Evolutionary conservation across 1,284 basidiomycete species (phyloP).

Genomic region (Naganishia cerealis): DNA sequence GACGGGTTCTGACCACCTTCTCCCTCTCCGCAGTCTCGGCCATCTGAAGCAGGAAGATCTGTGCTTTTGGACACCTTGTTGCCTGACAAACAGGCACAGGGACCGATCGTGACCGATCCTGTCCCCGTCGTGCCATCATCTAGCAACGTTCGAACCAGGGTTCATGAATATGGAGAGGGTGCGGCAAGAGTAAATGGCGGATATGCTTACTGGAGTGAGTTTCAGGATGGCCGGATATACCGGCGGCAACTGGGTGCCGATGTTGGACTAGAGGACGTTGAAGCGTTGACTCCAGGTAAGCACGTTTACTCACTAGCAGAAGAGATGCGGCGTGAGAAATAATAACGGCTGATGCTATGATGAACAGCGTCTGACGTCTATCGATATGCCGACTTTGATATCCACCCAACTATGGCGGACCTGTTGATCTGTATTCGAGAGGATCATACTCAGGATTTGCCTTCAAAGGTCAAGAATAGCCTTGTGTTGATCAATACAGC

Average conservation of each 20-base stretch:
- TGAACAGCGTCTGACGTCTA: conserved; percentile 37
- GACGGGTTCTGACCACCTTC: not conserved
- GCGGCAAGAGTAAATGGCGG: conserved; percentile 35
- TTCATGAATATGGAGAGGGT: conserved; percentile 44
- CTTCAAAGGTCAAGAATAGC: conserved; percentile 47
- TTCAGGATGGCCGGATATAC: conserved; percentile 36
- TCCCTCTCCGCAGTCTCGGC: conserved; percentile 20
- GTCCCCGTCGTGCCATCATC: conserved; percentile 13
- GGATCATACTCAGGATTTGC: conserved; percentile 48
- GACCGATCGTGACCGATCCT: conserved; percentile 13
- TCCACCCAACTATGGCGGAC: conserved; percentile 39
- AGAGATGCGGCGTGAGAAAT: not conserved
- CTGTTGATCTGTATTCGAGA: conserved; percentile 48
- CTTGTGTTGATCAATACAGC: conserved; percentile 46
- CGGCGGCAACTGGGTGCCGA: conserved; percentile 12
- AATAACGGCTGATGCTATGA: not conserved
- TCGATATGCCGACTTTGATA: conserved; percentile 49
- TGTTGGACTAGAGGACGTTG: conserved; percentile 19
- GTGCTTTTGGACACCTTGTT: conserved; percentile 28
- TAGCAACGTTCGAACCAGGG: conserved; percentile 33
- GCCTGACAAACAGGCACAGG: not conserved
- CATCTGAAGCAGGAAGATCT: conserved; percentile 30
- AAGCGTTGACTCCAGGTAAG: conserved; percentile 43
- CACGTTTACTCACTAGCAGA: not conserved
- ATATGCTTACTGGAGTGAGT: conserved; percentile 38